phyloP scores from a whole-genome alignment of 1,284 basidiomycete genomes.

The Volvariella surrecta region DNA sequence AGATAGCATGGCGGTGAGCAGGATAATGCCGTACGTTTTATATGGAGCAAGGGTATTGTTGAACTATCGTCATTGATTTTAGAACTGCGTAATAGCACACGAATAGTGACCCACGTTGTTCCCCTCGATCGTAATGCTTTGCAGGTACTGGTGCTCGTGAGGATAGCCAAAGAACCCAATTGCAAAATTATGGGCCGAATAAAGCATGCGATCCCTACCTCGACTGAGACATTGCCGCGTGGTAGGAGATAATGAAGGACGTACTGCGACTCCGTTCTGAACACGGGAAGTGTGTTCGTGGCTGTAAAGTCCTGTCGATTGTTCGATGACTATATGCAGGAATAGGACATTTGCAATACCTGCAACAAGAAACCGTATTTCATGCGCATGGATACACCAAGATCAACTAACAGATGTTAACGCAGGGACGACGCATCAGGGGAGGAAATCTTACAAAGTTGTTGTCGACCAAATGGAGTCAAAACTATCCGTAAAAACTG shows the following conservation, averaged over 20 bases:
- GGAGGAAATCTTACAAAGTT: slow-evolving; percentile 41
- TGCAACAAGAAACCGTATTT: slow-evolving; percentile 78
- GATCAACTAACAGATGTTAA: slow-evolving; percentile 37
- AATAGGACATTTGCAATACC: slow-evolving; percentile 21
- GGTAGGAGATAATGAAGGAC: slow-evolving; percentile 14
- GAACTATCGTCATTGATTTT: slow-evolving; percentile 30
- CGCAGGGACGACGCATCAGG: slow-evolving; percentile 2
- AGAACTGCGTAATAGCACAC: neutral
- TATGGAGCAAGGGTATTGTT: slow-evolving; percentile 79
- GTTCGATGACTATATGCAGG: slow-evolving; percentile 17
- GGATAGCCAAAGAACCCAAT: slow-evolving; percentile 86
- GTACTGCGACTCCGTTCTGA: slow-evolving; percentile 82
- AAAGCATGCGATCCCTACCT: slow-evolving; percentile 69
- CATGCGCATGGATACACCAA: slow-evolving; percentile 64
- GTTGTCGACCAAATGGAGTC: slow-evolving; percentile 77
- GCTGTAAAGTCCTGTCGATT: slow-evolving; percentile 59
- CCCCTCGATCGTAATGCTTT: slow-evolving; percentile 74
- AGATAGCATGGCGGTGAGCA: neutral
- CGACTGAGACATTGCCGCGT: neutral
- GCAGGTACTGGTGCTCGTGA: slow-evolving; percentile 67
- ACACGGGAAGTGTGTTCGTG: slow-evolving; percentile 65
- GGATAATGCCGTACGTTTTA: slow-evolving; percentile 37
- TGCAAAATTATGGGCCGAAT: slow-evolving; percentile 79
- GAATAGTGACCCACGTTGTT: slow-evolving; percentile 34
- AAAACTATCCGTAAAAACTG: slow-evolving; percentile 38